These are phyloP conservation scores for Globisporangium yorkense DNA, from an alignment of 352 stramenopile species.

Conservation along the genomic window DNA sequence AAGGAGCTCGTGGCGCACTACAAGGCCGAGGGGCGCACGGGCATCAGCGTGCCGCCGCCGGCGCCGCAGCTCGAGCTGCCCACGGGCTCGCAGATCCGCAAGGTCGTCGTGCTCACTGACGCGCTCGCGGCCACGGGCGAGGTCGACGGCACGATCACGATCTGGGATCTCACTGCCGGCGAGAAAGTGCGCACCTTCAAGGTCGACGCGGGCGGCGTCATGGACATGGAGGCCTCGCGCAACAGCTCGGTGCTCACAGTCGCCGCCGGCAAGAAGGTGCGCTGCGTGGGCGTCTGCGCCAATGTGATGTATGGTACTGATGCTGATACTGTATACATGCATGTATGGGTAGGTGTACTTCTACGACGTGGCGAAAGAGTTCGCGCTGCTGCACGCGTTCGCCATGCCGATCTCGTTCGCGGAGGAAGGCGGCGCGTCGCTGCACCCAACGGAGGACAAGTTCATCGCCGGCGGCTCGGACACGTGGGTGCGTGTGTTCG, in stretches of 20 bases:
- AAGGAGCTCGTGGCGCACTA: conserved; percentile 61
- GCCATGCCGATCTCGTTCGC: conserved; percentile 88
- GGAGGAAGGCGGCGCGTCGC: conserved; percentile 87
- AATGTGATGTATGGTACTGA: background rate
- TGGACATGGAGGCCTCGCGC: conserved; percentile 80
- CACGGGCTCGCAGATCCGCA: conserved; percentile 69
- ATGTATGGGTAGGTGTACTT: conserved; percentile 84
- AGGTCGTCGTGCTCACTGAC: conserved; percentile 61
- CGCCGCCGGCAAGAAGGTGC: conserved; percentile 85
- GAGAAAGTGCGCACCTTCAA: conserved; percentile 43
- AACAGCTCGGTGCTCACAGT: conserved; percentile 82
- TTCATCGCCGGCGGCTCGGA: conserved; percentile 93
- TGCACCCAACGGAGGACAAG: conserved; percentile 77
- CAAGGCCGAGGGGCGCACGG: conserved; percentile 50
- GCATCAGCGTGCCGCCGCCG: conserved; percentile 47
- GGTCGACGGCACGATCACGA: conserved; percentile 58
- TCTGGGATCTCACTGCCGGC: conserved; percentile 64
- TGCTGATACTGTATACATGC: background rate
- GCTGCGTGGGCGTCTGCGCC: background rate
- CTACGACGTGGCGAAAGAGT: conserved; percentile 78
- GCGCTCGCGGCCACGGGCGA: conserved; percentile 57
- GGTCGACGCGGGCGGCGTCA: conserved; percentile 66
- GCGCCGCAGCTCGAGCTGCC: conserved; percentile 45
- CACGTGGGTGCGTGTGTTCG: conserved; percentile 97
- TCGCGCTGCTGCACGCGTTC: conserved; percentile 64